Base-by-base conservation (phyloP, 164 flowering plant species). In the Umbellularia californica region DNA sequence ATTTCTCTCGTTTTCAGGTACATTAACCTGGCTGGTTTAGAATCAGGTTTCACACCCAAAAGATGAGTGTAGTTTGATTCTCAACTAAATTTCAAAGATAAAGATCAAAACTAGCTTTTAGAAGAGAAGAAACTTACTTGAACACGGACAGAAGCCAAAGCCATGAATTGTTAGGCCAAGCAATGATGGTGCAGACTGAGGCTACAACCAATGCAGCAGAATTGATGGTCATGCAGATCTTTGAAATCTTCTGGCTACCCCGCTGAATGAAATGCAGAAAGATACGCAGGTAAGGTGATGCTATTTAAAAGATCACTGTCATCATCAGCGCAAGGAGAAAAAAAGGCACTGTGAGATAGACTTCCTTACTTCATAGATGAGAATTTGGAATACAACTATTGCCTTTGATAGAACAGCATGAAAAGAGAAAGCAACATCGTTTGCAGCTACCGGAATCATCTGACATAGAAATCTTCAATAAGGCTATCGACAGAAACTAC, bases 391-490 rank as follows among this genome's bases (percentile, higher is more conserved):
- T 77, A 90, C 81, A 41, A 90, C 87, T 66, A 92, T 55, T 63
- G 85, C 88, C 35, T 92, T 90, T 80, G 92, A 55, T 1, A 92
- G 76, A 85, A 93, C 98, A 77, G 96, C 95, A 81, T 95, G 98
- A 10, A 80, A 77, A 11, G 99, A 93, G 75, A 95, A 93, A 19
- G 99, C 97, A 69, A 93, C 94, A 81, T 93, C 97, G 84, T 90
- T 95, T 75, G 89, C 90, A 68, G 97, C 98, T 0, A 93, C 97
- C 6, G 99, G 99, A 71, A 95, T 90, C 97, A 95, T 87, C 97
- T 95, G 89, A 80, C 83, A 72, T 19, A 35, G 28, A 72, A 62
- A 63, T 15, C 6, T 5, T 19, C 23, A 22, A n/a, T 22, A 20
- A 63, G n/a, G 19, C 17, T 3, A 20, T n/a, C n/a, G 2, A n/a